Conservation (phyloP, 371 early-diverging fungal genomes). For the Mortierella polycephala region DNA sequence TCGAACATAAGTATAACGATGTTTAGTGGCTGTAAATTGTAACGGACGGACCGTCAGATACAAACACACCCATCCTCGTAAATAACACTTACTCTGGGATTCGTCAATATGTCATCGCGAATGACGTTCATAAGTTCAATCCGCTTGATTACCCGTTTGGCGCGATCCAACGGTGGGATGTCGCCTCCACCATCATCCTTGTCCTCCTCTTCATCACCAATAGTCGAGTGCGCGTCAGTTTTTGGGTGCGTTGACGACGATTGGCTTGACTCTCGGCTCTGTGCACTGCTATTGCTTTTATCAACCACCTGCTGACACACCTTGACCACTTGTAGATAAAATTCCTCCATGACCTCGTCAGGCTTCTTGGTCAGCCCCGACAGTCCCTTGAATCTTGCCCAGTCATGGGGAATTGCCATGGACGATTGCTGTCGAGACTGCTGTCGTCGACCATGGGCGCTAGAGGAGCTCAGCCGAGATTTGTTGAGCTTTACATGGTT, state of each 20-base stretch:
- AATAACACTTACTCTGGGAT: conserved; percentile 55
- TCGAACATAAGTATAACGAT: neutral
- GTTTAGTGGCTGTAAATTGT: neutral
- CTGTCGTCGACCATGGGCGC: neutral
- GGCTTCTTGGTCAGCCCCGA: conserved; percentile 78
- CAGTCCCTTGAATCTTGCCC: conserved; percentile 78
- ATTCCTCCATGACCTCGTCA: conserved; percentile 73
- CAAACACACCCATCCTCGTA: no score
- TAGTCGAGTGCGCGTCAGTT: conserved; percentile 19
- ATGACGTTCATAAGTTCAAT: conserved; percentile 78
- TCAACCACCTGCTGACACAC: conserved; percentile 71
- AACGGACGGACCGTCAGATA: neutral
- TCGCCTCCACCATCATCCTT: conserved; percentile 60
- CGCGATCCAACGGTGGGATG: conserved; percentile 72
- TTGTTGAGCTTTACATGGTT: neutral
- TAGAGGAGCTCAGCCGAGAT: neutral
- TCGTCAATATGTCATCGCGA: conserved; percentile 69
- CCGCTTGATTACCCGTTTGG: conserved; percentile 77
- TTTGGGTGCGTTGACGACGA: conserved; percentile 20
- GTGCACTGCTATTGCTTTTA: conserved; percentile 31
- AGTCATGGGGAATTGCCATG: conserved; percentile 48
- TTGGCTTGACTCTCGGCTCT: conserved; percentile 63
- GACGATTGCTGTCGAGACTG: neutral
- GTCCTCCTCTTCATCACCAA: conserved; percentile 56
- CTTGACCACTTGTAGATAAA: conserved; percentile 65